Evolutionary conservation across 192 early-diverging fungal genomes (phyloP).

Genomic region (Rhizophagus sp.): DNA sequence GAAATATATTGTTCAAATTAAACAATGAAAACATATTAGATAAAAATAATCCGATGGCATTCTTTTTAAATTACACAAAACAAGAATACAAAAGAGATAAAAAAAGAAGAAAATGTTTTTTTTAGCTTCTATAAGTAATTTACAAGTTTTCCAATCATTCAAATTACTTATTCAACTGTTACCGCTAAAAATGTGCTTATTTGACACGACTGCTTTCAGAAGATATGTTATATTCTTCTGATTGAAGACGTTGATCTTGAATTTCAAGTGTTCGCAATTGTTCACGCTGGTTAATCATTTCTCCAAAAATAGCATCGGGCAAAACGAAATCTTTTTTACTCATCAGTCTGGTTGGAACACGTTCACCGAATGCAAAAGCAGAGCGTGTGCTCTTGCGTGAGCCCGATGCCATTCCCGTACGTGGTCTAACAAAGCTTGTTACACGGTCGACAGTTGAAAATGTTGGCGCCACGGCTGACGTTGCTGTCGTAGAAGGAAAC

Average conservation of each 20-base stretch:
- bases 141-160: not conserved
- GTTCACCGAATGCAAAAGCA: constrained; percentile 47
- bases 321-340: constrained; percentile 39
- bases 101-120: not conserved
- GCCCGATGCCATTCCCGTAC: constrained; percentile 36
- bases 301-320: constrained; percentile 37
- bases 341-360: constrained; percentile 33
- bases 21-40: too few species aligned
- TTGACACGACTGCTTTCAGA: not conserved
- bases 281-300: constrained; percentile 37
- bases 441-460: constrained; percentile 33
- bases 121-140: not conserved
- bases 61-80: too few species aligned
- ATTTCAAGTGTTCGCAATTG: not conserved
- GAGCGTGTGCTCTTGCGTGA: constrained; percentile 42
- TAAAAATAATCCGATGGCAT: too few species aligned
- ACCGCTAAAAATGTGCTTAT: not conserved
- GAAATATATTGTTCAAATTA: too few species aligned
- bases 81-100: not conserved
- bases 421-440: constrained; percentile 42
- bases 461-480: not conserved
- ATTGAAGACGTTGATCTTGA: not conserved
- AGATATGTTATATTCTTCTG: not conserved
- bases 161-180: not conserved
- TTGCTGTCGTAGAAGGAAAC: not conserved